Conservation (phyloP, 805 yeast genomes). For the Cephaloascus albidus region DNA sequence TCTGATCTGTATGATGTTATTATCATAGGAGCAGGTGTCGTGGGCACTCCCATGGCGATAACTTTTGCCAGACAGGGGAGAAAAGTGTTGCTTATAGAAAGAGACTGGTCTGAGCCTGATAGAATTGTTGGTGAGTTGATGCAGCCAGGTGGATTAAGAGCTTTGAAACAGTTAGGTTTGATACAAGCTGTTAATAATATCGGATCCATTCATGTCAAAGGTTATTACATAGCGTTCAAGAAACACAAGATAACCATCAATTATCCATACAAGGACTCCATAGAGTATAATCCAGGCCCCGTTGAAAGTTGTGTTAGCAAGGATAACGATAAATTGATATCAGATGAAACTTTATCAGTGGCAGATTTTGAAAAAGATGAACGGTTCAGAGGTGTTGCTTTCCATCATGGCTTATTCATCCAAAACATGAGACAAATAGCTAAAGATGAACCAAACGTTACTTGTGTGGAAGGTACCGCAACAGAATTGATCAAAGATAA, state of each 20-base stretch:
- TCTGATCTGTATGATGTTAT: constrained; percentile 57
- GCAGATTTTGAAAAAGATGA: constrained; percentile 51
- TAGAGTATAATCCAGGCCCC: constrained; percentile 33
- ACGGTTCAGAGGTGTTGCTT: constrained; percentile 67
- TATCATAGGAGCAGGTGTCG: constrained; percentile 97
- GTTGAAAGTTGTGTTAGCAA: constrained; percentile 46
- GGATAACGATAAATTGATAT: constrained; percentile 44
- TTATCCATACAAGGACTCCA: constrained; percentile 58
- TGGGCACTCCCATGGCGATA: constrained; percentile 90
- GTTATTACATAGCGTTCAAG: constrained; percentile 70
- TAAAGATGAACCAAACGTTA: constrained; percentile 59
- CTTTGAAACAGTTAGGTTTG: constrained; percentile 78
- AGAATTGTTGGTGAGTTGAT: constrained; percentile 94
- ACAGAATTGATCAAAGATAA: constrained; percentile 45
- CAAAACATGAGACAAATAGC: constrained; percentile 69
- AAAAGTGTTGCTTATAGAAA: constrained; percentile 67
- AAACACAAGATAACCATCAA: constrained; percentile 50
- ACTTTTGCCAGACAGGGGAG: constrained; percentile 88
- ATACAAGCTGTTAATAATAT: constrained; percentile 62
- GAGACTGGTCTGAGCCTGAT: constrained; percentile 90
- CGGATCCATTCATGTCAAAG: constrained; percentile 68
- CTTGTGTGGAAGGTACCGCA: constrained; percentile 79
- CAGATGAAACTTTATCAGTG: constrained; percentile 38
- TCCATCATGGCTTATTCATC: constrained; percentile 88
- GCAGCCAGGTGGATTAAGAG: constrained; percentile 95